A percentile compares a stretch with the other conserved stretches of the same genome.
Conservation (phyloP, 345 rosid species). For the Murraya paniculata region DNA sequence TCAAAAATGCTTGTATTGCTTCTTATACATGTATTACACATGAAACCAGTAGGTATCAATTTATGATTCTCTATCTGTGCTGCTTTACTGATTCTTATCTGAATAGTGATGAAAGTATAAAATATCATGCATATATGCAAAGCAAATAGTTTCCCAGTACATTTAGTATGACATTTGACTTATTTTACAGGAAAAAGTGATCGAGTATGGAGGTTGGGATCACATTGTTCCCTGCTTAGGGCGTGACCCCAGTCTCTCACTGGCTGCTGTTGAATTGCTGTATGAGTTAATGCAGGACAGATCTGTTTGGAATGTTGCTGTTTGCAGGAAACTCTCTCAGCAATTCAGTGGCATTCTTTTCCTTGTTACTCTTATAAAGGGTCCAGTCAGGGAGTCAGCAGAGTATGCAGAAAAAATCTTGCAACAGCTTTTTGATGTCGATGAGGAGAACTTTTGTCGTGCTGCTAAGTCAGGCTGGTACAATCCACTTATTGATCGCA, state of each 20-base stretch:
- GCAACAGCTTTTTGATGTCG: constrained; percentile 49
- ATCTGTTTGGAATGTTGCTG: constrained; percentile 53
- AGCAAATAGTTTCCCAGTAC: neutral
- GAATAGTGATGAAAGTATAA: neutral
- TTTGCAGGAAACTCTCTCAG: constrained; percentile 52
- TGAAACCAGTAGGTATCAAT: neutral
- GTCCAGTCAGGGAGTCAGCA: constrained; percentile 52
- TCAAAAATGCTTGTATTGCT: neutral
- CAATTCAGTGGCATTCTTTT: constrained; percentile 46
- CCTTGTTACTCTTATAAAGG: constrained; percentile 57
- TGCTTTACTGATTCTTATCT: neutral
- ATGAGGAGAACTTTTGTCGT: constrained; percentile 49
- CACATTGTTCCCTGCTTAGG: constrained; percentile 53
- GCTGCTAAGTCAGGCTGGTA: constrained; percentile 68
- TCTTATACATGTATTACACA: neutral
- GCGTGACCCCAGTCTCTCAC: constrained; percentile 48
- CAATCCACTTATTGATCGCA: constrained; percentile 53
- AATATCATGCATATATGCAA: neutral
- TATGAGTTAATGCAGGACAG: constrained; percentile 59
- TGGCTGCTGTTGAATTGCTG: constrained; percentile 56
- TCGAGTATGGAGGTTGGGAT: constrained; percentile 51
- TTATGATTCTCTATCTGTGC: neutral
- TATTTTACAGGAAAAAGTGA: constrained; percentile 46
- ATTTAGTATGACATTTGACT: constrained; percentile 6
- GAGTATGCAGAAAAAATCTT: constrained; percentile 46